These are phyloP conservation scores for Cryphonectria nitschkei DNA, from an alignment of 2,329 filamentous ascomycete species.

Conservation along the genomic window DNA sequence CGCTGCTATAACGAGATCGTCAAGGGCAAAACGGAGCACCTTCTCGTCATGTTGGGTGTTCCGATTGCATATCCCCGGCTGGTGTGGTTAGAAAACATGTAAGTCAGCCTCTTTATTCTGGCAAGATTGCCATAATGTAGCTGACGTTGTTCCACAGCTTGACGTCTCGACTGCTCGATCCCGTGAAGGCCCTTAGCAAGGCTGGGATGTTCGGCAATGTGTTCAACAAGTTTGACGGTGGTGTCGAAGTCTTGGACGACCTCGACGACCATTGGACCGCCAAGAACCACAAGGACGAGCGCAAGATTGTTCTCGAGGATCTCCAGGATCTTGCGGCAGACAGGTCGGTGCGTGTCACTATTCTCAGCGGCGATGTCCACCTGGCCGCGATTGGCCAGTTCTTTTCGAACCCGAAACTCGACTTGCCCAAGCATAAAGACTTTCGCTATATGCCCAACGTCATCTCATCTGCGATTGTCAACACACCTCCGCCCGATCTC, in stretches of 20 bases:
- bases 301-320: constrained; percentile 84
- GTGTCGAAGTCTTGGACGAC: constrained; percentile 88
- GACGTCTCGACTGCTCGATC: constrained; percentile 84
- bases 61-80: constrained; percentile 80
- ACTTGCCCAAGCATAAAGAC: constrained; percentile 83
- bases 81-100: constrained; percentile 74
- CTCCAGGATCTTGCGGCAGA: constrained; percentile 91
- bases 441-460: constrained; percentile 97
- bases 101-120: constrained; percentile 40
- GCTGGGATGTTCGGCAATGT: constrained; percentile 79
- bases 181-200: constrained; percentile 85
- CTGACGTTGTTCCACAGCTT: constrained; percentile 52
- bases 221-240: constrained; percentile 87
- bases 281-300: constrained; percentile 89
- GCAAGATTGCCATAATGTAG: background rate
- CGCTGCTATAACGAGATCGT: constrained; percentile 81
- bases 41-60: constrained; percentile 85
- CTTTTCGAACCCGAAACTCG: constrained; percentile 84
- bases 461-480: constrained; percentile 91
- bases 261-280: constrained; percentile 98
- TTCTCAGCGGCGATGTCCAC: constrained; percentile 92
- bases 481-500: constrained; percentile 84
- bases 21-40: constrained; percentile 83
- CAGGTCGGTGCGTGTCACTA: constrained; percentile 88
- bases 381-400: constrained; percentile 92